Evolutionary conservation across 306 rosid genomes (phyloP), one percentile per base, ranked within the genome.

Genomic region (Ceratonia siliqua): DNA sequence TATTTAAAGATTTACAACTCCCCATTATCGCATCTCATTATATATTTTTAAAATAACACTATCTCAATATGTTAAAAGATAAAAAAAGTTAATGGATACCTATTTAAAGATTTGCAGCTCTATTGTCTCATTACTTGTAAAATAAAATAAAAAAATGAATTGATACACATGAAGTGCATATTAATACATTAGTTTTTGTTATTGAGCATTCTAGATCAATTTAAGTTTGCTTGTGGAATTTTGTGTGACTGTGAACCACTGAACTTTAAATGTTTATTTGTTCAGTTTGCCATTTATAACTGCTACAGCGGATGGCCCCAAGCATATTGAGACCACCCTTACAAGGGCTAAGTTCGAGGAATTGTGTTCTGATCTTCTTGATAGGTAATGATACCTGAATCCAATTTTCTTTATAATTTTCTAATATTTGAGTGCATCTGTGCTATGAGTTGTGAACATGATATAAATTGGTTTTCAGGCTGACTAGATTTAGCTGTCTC

Each of bases 291-390:
- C 98, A 2, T 94, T 94, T 87, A 94, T 94, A 74, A 94, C 98
- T 78, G 98, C 97, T 8, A 89, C 97, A 22, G 89, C 92, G 3
- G 98, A 94, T 62, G 98, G 98, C 33, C 98, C 98, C 42, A 94
- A 94, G 82, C 98, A 94, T 82, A 94, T 94, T 58, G 98, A 94
- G 85, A 91, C 97, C 46, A 91, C 98, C 69, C 61, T 94, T 41
- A 85, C 98, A 0, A 89, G 98, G 77, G 98, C 87, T 27, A 94
- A 94, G 76, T 94, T 94, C 28, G 98, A 94, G 82, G 98, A 94
- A 58, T 69, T 94, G 52, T 91, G 96, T 64, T 94, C 98, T 6
- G 97, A 94, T 75, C 87, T 94, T 41, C 98, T 94, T 71, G 98
- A 94, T 79, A 89, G 98, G 98, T 94, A 84, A 67, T 2, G 10